Base-by-base conservation (phyloP, 371 early-diverging fungal species). In the Mortierella sp. region DNA sequence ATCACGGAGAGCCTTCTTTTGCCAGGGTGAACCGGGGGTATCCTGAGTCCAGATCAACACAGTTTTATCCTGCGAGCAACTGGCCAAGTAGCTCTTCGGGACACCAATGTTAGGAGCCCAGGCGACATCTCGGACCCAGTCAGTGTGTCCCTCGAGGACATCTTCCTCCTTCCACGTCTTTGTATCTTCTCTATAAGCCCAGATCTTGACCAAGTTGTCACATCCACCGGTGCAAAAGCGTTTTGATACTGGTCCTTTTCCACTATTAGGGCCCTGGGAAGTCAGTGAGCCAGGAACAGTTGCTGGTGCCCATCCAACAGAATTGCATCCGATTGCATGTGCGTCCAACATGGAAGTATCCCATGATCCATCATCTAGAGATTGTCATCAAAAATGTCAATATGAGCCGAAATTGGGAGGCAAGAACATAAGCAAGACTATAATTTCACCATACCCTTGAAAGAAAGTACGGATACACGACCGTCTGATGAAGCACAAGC, bases 111-210 rank as follows among this genome's bases (percentile, higher is more conserved):
- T 96, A 29, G 99, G 99, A 34, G 98, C 98, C 89, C 94, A 99
- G 23, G 97, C 94, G 54, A 99, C 96, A 84, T 98, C 99, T 23
- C 99, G 91, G n/a, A 99, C 98, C 99, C 99, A 99, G 83, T 99
- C 98, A 23, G 92, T 88, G 83, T 99, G 99, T 0, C 95, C 97
- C 61, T 95, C 94, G 53, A 99, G 89, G 9, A 88, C 88, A 17
- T 90, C 89, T 64, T 95, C 96, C 66, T 86, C 92, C 88, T 90
- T 91, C 90, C 93, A 94, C 2, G 86, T 82, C 75, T 92, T 91
- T 28, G 85, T 80, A 37, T 94, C 94, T 57, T 96, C 95, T 37
- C 91, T 87, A 80, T 84, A 96, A 66, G 87, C 88, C 98, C 98
- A 98, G 61, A 98, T 93, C 85, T 97, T 99, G 82, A 98, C 91